phyloP scores from a whole-genome alignment of 352 stramenopile species.

The Phytophthora uliginosa region DNA sequence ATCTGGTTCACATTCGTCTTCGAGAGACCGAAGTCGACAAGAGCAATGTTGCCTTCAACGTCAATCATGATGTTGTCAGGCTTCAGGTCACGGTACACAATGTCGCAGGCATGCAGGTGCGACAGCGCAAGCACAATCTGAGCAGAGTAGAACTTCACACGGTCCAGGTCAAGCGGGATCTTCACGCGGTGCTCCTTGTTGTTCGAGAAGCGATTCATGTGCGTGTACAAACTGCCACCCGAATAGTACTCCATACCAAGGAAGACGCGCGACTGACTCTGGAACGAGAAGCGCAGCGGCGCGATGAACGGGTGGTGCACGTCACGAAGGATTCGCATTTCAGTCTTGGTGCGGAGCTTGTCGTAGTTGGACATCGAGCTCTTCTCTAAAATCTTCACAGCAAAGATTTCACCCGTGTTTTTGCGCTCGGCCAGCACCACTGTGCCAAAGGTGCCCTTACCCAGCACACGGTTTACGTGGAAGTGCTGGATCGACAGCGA shows the following conservation, averaged over 20 bases:
- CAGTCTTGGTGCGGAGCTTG: constrained; percentile 94
- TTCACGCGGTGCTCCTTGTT: constrained; percentile 92
- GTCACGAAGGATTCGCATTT: constrained; percentile 92
- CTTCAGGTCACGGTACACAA: constrained; percentile 97
- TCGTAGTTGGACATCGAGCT: constrained; percentile 93
- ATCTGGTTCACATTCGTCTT: constrained; percentile 94
- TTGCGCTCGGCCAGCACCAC: constrained; percentile 88
- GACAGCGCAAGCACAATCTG: constrained; percentile 94
- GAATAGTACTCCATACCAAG: constrained; percentile 91
- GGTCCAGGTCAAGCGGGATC: constrained; percentile 80
- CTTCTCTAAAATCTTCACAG: constrained; percentile 95
- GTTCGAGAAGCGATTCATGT: constrained; percentile 94
- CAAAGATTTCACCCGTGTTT: constrained; percentile 91
- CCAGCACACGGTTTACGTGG: constrained; percentile 95
- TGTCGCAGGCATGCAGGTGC: constrained; percentile 94
- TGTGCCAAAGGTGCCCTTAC: constrained; percentile 97
- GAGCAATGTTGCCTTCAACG: constrained; percentile 93
- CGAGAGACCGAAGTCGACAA: constrained; percentile 96
- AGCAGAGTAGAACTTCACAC: constrained; percentile 92
- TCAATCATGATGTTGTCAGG: constrained; percentile 97
- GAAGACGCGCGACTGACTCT: constrained; percentile 85
- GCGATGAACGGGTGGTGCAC: constrained; percentile 96
- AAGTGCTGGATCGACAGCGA: constrained; percentile 95
- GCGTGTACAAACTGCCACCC: constrained; percentile 88
- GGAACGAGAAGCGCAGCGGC: constrained; percentile 89